Evolutionary conservation across 495 filamentous ascomycete species (phyloP), one percentile per base, ranked within the genome.

Genomic region (Halenospora varia): DNA sequence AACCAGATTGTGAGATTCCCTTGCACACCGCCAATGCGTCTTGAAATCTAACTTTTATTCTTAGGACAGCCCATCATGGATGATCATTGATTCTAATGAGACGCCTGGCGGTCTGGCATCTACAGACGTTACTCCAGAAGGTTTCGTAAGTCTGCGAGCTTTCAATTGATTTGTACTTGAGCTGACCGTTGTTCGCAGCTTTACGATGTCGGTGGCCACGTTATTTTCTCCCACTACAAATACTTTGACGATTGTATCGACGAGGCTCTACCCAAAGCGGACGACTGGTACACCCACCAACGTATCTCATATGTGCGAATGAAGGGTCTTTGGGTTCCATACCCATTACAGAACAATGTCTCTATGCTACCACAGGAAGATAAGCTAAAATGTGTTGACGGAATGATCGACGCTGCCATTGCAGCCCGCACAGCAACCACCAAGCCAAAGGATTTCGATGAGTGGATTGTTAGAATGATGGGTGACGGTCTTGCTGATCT

Each of bases 211-310:
- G 94, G 94, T 70, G 94, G 94, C 65, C 94, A 98, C 76, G 94
- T 98, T 76, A 97, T 98, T 74, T 98, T 98, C 83, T 98, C 94
- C 59, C 94, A 98, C 82, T 98, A 97, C 85, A 96, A 96, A 76
- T 98, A 98, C 85, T 98, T 98, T 72, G 94, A 98, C 76, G 95
- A 98, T 77, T 96, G 90, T 78, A 88, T 98, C 71, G 79, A 96
- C 68, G 92, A 98, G 78, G 94, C 94, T 55, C 84, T 98, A 45
- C 95, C 94, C 62, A 89, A 91, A 72, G 82, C 88, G 50, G 84
- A 89, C 50, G 95, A 98, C 78, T 98, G 94, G 94, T 96, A 90
- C 73, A 90, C 84, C 53, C 94, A 98, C 79, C 88, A 98, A 77
- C 92, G 94, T 74, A 92, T 98, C 74, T 98, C 94, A 57, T 98